Conservation (phyloP, 2,329 filamentous ascomycete genomes). For the Penicillium griseofulvum region DNA sequence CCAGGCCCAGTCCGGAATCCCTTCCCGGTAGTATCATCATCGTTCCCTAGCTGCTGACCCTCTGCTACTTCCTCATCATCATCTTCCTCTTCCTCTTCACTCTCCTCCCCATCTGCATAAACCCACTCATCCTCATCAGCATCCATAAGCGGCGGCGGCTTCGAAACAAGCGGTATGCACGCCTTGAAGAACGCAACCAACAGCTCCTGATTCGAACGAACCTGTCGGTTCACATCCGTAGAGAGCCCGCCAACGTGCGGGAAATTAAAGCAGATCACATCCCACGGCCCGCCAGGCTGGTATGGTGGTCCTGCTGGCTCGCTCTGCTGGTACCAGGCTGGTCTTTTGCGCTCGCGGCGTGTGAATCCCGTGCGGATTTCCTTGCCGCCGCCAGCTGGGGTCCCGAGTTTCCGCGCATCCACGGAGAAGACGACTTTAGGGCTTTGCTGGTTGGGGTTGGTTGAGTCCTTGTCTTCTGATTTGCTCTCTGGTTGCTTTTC, state of each 20-base stretch:
- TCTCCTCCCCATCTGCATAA: conserved; percentile 20
- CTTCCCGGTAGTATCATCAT: conserved; percentile 19
- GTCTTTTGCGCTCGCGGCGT: conserved; percentile 32
- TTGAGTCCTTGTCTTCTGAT: not conserved
- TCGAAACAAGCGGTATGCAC: conserved; percentile 42
- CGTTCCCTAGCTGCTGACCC: conserved; percentile 7
- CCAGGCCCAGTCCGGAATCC: conserved; percentile 35
- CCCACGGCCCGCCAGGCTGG: conserved; percentile 52
- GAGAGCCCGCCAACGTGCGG: conserved; percentile 90
- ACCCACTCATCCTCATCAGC: conserved; percentile 26
- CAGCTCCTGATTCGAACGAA: conserved; percentile 76
- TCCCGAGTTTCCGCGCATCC: conserved; percentile 44
- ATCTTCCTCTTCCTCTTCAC: conserved; percentile 17
- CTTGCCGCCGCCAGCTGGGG: conserved; percentile 39
- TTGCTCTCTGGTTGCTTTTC: not conserved
- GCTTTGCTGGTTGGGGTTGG: not conserved
- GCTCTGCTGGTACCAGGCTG: conserved; percentile 23
- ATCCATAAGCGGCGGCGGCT: conserved; percentile 21
- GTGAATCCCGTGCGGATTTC: conserved; percentile 43
- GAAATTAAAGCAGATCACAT: conserved; percentile 92
- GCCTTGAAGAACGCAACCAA: conserved; percentile 50
- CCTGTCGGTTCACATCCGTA: conserved; percentile 91
- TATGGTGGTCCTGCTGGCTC: conserved; percentile 3
- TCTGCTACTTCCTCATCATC: conserved; percentile 17
- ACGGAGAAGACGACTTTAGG: conserved; percentile 43